Base-by-base conservation (phyloP, 257 asterid genomes). In the Nicotiana sylvestris region DNA sequence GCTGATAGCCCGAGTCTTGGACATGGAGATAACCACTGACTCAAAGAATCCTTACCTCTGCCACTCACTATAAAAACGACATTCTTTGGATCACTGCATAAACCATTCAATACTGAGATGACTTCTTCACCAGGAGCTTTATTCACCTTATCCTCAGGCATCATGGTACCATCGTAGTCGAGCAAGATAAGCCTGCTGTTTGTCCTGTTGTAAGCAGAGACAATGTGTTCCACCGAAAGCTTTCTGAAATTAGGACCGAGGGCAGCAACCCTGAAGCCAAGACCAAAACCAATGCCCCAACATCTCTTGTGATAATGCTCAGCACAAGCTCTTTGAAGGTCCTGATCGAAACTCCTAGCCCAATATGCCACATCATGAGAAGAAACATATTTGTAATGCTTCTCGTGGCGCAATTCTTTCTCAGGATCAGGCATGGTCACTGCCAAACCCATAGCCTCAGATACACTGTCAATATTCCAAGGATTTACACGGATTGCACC, bases 241-340 rank as follows among this genome's bases (percentile, higher is more conserved):
- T 92, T 93, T 86, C 93, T 86, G 74, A 94, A 94, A 83, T 86
- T 88, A 29, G 97, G 96, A 9, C 91, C 97, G 67, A 94, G 84
- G 0, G 97, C 97, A 13, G 93, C 95, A 13, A 94, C 94, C 60
- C 95, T 78, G 29, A 91, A 92, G 3, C 86, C 83, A 84, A 94
- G 78, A 12, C 95, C 97, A 16, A 94, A 90, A 4, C 98, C 98
- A n/a, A 93, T 92, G 2, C 98, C 98, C 98, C 97, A 94, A 83
- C 94, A 93, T 84, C 97, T 90, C 91, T 93, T 93, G 56, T 57
- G 30, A 68, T 86, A 88, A 87, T 94, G 97, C 80, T 92, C 97
- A 3, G 76, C 85, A 69, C 97, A 92, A 39, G 97, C 94, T 51
- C 97, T 85, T 77, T 87, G 88, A 4, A 94, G 91, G 81, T 94